A percentile compares a stretch with the other conserved stretches of the same genome.
These are phyloP conservation scores for Naematelia encephala DNA, from an alignment of 768 basidiomycete species.

Conservation along the genomic window DNA sequence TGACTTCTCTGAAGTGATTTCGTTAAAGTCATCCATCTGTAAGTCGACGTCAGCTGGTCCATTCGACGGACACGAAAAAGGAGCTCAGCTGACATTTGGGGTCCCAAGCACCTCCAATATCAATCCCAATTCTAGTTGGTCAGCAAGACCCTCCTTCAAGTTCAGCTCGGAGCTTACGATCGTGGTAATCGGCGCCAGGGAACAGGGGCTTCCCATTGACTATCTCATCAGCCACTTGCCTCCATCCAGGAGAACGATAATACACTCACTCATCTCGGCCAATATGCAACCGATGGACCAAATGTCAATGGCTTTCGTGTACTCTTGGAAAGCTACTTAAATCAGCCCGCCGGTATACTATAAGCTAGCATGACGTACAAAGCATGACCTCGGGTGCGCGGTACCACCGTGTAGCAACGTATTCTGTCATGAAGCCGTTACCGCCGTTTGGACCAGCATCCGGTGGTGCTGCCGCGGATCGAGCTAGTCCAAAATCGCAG, in stretches of 20 bases:
- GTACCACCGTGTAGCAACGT: constrained; percentile 85
- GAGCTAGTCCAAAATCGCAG: constrained; percentile 61
- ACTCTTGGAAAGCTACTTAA: constrained; percentile 52
- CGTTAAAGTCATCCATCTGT: constrained; percentile 90
- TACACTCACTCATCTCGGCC: constrained; percentile 36
- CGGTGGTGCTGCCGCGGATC: constrained; percentile 48
- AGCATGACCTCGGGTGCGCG: constrained; percentile 58
- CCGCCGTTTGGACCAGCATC: constrained; percentile 59
- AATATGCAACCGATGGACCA: constrained; percentile 52
- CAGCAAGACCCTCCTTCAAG: constrained; percentile 76
- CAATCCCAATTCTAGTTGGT: constrained; percentile 63
- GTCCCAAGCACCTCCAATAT: constrained; percentile 90
- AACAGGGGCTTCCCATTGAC: constrained; percentile 93
- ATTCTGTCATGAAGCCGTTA: constrained; percentile 76
- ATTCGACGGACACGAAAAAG: no score
- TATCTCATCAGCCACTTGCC: constrained; percentile 59
- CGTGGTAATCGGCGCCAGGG: constrained; percentile 81
- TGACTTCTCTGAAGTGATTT: constrained; percentile 73
- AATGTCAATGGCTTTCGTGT: constrained; percentile 56
- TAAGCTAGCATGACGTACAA: constrained; percentile 31
- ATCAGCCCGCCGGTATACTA: background rate
- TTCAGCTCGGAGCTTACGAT: constrained; percentile 63
- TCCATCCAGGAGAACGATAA: constrained; percentile 53
- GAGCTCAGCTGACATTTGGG: constrained; percentile 38
- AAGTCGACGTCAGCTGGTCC: constrained; percentile 44